Evolutionary conservation across 2,329 filamentous ascomycete genomes (phyloP).

Genomic region (Trichoderma atroviride): DNA sequence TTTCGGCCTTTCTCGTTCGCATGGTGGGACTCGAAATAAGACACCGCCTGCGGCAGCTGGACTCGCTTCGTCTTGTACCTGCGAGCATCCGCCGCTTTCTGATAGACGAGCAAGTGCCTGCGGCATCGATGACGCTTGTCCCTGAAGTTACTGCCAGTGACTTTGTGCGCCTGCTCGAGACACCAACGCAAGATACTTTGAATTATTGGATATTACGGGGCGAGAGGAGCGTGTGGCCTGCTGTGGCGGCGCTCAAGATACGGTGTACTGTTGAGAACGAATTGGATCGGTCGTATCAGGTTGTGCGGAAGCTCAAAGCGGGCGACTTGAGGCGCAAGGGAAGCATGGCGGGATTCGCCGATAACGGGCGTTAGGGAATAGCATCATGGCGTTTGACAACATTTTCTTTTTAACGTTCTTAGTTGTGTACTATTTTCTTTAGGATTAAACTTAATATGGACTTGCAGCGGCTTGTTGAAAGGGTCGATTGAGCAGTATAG

Average conservation of each 20-base stretch:
- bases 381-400: background rate
- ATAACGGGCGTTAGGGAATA: slow-evolving; percentile 27
- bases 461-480: background rate
- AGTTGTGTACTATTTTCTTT: background rate
- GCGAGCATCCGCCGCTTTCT: slow-evolving; percentile 71
- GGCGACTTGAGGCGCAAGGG: slow-evolving; percentile 53
- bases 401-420: background rate
- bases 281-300: slow-evolving; percentile 81
- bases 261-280: slow-evolving; percentile 86
- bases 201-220: slow-evolving; percentile 85
- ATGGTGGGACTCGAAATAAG: slow-evolving; percentile 76
- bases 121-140: slow-evolving; percentile 77
- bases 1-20: slow-evolving; percentile 62
- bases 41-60: slow-evolving; percentile 79
- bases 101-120: slow-evolving; percentile 80
- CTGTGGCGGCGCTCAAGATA: slow-evolving; percentile 78
- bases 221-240: slow-evolving; percentile 89
- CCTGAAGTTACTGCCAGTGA: slow-evolving; percentile 75
- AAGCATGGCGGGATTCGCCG: slow-evolving; percentile 40
- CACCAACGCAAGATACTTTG: slow-evolving; percentile 73
- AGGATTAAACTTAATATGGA: background rate
- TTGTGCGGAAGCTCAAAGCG: slow-evolving; percentile 66
- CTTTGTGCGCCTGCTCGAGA: slow-evolving; percentile 79
- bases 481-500: background rate
- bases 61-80: slow-evolving; percentile 74